These are phyloP conservation scores for Panus rudis DNA, from an alignment of 768 basidiomycete genomes.

Conservation along the genomic window DNA sequence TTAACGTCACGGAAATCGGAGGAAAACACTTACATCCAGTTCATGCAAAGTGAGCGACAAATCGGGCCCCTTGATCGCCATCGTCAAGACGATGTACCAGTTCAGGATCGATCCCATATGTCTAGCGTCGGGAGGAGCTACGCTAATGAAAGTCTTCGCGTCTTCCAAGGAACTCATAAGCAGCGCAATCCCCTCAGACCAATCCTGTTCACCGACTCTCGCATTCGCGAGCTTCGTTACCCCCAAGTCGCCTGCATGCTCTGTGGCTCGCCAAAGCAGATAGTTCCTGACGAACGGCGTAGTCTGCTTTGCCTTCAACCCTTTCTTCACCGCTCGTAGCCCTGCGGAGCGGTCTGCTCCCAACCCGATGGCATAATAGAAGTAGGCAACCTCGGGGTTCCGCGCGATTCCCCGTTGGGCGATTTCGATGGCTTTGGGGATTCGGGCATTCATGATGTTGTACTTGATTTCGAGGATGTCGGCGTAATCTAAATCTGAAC, in stretches of 20 bases:
- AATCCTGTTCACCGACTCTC: constrained; percentile 34
- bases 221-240: constrained; percentile 40
- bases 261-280: constrained; percentile 55
- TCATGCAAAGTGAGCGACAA: constrained; percentile 43
- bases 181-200: constrained; percentile 57
- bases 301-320: constrained; percentile 46
- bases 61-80: constrained; percentile 45
- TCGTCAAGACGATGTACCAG: constrained; percentile 49
- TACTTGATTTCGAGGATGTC: constrained; percentile 64
- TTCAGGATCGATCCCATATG: constrained; percentile 53
- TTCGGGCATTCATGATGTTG: constrained; percentile 40
- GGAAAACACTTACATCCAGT: constrained; percentile 34
- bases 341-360: constrained; percentile 42
- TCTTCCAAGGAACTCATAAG: constrained; percentile 55
- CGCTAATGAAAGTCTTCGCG: constrained; percentile 43
- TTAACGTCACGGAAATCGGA: neutral
- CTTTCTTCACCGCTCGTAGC: constrained; percentile 58
- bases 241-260: constrained; percentile 53
- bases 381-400: constrained; percentile 55
- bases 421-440: constrained; percentile 39
- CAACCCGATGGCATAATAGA: constrained; percentile 55
- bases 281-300: constrained; percentile 51
- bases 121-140: constrained; percentile 56
- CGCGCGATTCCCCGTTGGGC: constrained; percentile 44
- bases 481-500: constrained; percentile 43